Evolutionary conservation across 108 stramenopile species (phyloP).

Genomic region (Phaeodactylum tricornutum): DNA sequence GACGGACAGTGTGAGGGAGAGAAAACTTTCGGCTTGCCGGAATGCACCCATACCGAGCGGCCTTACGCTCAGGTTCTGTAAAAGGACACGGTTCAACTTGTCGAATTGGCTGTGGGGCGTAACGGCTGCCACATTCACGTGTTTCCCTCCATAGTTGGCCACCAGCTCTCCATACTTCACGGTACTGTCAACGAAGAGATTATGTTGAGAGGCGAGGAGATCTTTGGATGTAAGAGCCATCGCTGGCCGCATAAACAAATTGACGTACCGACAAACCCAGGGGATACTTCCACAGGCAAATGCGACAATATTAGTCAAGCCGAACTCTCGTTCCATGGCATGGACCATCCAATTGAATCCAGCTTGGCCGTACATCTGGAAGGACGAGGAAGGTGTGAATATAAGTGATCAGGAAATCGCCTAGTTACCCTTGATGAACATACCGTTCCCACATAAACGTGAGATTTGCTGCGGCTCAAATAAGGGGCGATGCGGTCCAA

Average conservation of each 20-base stretch:
- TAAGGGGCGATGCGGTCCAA: slow-evolving; percentile 29
- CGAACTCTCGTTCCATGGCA: slow-evolving; percentile 17
- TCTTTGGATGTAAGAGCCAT: too few relatives aligned
- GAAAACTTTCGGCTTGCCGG: slow-evolving; percentile 30
- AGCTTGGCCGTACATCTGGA: slow-evolving; percentile 41
- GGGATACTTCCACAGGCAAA: slow-evolving; percentile 41
- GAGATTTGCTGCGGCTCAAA: slow-evolving; percentile 22
- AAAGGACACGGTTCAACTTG: slow-evolving; percentile 21
- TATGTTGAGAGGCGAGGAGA: too few relatives aligned
- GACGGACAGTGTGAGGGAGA: slow-evolving; percentile 30
- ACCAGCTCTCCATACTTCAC: too few relatives aligned
- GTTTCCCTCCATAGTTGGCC: too few relatives aligned
- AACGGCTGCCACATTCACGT: too few relatives aligned
- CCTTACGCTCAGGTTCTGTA: slow-evolving; percentile 21
- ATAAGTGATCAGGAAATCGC: too few relatives aligned
- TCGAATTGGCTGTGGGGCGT: slow-evolving; percentile 30
- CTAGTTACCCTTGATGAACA: too few relatives aligned
- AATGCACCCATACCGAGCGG: slow-evolving; percentile 23
- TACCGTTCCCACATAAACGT: slow-evolving; percentile 38
- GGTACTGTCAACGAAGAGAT: too few relatives aligned
- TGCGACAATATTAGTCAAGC: slow-evolving; percentile 19
- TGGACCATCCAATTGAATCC: slow-evolving; percentile 52
- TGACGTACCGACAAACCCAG: too few relatives aligned
- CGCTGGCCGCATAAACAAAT: too few relatives aligned
- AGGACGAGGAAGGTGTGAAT: too few relatives aligned